Conservation (phyloP, 139 green algal genomes). For the Asterochloris sp. region DNA sequence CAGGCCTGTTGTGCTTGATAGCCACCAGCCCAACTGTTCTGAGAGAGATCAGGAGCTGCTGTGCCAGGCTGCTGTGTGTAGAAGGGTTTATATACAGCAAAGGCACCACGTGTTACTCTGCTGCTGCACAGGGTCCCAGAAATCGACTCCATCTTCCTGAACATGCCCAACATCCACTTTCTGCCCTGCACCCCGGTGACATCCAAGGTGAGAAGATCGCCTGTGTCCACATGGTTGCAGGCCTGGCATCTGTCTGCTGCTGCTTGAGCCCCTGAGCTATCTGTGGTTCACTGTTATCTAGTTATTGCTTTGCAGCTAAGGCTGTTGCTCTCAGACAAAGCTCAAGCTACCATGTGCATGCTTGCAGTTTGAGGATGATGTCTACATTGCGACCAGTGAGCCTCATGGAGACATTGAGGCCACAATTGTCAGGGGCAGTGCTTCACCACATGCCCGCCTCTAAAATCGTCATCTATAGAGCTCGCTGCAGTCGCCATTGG, state of each 20-base stretch:
- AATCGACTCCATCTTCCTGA: slow-evolving; percentile 82
- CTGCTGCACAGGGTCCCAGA: slow-evolving; percentile 35
- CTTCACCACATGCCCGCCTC: slow-evolving; percentile 39
- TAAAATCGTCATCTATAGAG: neutral
- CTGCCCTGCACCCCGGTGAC: slow-evolving; percentile 71
- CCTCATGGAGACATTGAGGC: slow-evolving; percentile 91
- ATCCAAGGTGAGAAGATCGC: slow-evolving; percentile 22
- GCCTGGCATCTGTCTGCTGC: neutral
- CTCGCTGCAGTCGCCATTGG: too few relatives aligned
- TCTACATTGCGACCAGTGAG: slow-evolving; percentile 92
- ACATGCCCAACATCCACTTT: slow-evolving; percentile 98
- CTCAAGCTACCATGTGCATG: neutral
- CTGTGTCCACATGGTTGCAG: neutral
- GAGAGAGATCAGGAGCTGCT: too few relatives aligned
- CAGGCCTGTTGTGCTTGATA: too few relatives aligned
- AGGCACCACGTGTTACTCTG: neutral
- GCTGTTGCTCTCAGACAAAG: neutral
- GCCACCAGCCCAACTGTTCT: too few relatives aligned
- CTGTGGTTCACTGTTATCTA: neutral
- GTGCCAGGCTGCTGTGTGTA: too few relatives aligned
- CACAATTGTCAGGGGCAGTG: slow-evolving; percentile 45
- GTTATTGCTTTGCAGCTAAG: too few relatives aligned
- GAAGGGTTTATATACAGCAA: neutral
- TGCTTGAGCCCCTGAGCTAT: neutral
- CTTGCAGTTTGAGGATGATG: slow-evolving; percentile 84